phyloP scores from a whole-genome alignment of 331 rosid species.

The Quercus lobata region DNA sequence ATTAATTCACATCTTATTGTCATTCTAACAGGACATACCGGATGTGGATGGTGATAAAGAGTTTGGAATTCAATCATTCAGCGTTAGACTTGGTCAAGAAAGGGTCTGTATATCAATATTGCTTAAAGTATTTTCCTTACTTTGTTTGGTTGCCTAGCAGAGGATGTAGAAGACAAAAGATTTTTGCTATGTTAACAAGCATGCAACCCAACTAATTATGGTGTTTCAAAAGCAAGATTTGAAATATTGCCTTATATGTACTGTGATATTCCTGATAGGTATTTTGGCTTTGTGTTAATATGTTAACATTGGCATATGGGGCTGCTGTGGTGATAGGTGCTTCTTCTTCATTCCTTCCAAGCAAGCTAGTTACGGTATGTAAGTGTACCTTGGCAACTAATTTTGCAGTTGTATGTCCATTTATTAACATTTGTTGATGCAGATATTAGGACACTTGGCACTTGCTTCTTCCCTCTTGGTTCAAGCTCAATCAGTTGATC shows the following conservation, averaged over 20 bases:
- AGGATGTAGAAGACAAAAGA: background rate
- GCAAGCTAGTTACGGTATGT: background rate
- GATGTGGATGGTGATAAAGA: background rate
- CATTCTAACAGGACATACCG: background rate
- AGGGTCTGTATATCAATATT: background rate
- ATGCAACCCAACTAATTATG: background rate
- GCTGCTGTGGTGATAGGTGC: constrained; percentile 2
- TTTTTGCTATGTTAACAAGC: background rate
- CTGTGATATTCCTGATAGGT: background rate
- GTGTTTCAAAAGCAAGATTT: too few relatives aligned
- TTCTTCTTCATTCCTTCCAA: background rate
- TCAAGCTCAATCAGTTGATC: background rate
- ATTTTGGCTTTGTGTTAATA: background rate
- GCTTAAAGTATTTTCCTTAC: background rate
- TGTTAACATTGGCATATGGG: background rate
- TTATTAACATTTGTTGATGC: background rate
- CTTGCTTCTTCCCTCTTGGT: background rate
- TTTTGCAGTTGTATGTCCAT: background rate
- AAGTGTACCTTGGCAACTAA: background rate
- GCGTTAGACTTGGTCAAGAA: background rate
- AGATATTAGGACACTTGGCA: background rate
- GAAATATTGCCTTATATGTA: background rate
- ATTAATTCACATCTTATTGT: background rate
- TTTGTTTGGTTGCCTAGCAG: background rate
- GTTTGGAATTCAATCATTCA: background rate